A percentile compares a stretch with the other conserved stretches of the same genome.
Evolutionary conservation across 805 yeast genomes (phyloP).

Genomic region (Starmerella stigmatis): DNA sequence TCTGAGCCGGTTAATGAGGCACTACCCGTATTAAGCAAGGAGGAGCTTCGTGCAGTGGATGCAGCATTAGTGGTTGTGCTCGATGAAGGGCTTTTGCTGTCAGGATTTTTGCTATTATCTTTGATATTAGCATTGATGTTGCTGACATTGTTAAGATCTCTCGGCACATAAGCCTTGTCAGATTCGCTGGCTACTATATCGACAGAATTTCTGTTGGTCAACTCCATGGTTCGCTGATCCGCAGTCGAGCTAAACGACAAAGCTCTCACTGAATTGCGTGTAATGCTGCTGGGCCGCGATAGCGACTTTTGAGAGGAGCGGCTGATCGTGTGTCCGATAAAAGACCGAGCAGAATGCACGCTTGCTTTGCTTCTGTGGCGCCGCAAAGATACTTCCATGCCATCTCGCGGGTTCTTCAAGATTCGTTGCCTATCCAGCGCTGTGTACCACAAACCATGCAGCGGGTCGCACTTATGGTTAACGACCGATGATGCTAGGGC

Average conservation of each 20-base stretch:
- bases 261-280: background rate
- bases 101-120: too few relatives aligned
- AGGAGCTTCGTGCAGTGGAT: too few relatives aligned
- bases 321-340: background rate
- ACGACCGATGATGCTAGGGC: slow-evolving; percentile 20
- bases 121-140: too few relatives aligned
- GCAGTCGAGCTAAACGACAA: too few relatives aligned
- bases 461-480: slow-evolving; percentile 23
- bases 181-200: too few relatives aligned
- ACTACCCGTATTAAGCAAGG: too few relatives aligned
- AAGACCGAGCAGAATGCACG: background rate
- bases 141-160: too few relatives aligned
- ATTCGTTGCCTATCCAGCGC: slow-evolving; percentile 21
- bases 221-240: too few relatives aligned
- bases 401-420: background rate
- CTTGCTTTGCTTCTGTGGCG: slow-evolving; percentile 6
- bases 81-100: too few relatives aligned
- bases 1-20: background rate
- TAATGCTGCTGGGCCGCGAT: background rate
- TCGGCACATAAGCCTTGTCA: too few relatives aligned
- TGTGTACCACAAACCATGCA: slow-evolving; percentile 27
- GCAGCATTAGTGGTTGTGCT: too few relatives aligned
- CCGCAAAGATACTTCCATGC: background rate
- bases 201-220: too few relatives aligned
- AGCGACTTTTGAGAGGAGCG: background rate